Evolutionary conservation across 2,329 filamentous ascomycete species (phyloP).

Genomic region (Mollisia scopiformis): DNA sequence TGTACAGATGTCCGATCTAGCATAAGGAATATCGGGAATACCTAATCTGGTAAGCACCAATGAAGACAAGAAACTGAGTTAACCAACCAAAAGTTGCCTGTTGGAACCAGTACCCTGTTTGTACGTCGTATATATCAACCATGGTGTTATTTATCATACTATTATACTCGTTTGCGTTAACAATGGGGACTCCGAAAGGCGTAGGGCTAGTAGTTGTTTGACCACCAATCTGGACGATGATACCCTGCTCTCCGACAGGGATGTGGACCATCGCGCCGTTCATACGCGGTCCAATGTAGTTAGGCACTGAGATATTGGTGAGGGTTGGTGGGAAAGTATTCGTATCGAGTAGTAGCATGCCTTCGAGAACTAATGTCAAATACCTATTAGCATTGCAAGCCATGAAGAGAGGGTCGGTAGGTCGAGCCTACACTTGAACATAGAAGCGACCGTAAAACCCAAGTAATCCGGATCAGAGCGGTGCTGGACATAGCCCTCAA

Average conservation of each 20-base stretch:
- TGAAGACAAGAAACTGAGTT: too few species aligned
- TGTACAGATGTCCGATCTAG: constrained; percentile 7
- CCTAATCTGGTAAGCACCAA: too few species aligned
- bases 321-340: not conserved
- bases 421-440: constrained; percentile 7
- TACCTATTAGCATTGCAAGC: not conserved
- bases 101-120: constrained; percentile 11
- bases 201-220: constrained; percentile 12
- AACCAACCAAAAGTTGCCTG: constrained; percentile 12
- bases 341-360: constrained; percentile 10
- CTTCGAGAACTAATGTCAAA: constrained; percentile 3
- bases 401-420: too few species aligned
- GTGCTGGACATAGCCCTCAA: constrained; percentile 9
- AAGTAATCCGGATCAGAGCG: constrained; percentile 5
- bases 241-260: constrained; percentile 8
- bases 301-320: constrained; percentile 9
- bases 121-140: constrained; percentile 15
- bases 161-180: constrained; percentile 6
- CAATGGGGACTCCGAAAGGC: constrained; percentile 10
- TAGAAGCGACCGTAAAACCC: constrained; percentile 2
- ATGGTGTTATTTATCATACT: constrained; percentile 9
- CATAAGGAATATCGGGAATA: not conserved
- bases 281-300: constrained; percentile 6
- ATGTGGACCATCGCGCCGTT: constrained; percentile 15
- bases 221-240: constrained; percentile 10